Conservation (phyloP, 2,329 filamentous ascomycete genomes). For the Trichoderma lentiforme region DNA sequence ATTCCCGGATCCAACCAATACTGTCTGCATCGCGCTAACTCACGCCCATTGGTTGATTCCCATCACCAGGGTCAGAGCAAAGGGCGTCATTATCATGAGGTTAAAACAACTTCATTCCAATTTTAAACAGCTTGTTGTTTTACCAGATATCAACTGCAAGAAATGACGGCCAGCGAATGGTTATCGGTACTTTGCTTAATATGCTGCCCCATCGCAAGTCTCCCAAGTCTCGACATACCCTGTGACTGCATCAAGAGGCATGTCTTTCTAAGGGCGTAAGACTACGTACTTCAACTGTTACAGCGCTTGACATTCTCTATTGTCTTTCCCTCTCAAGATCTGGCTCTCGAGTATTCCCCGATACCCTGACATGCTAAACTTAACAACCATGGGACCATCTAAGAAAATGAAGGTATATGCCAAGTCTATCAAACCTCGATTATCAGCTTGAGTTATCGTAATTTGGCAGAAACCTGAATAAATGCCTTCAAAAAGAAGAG, state of each 20-base stretch:
- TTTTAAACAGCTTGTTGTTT: background rate
- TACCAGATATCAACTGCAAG: background rate
- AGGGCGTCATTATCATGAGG: background rate
- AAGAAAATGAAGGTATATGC: background rate
- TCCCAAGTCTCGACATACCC: no score
- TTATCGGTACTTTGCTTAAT: background rate
- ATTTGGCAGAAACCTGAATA: no score
- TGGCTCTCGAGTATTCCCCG: background rate
- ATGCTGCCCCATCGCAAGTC: background rate
- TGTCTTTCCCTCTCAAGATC: background rate
- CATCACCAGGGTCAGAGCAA: background rate
- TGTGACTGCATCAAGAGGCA: background rate
- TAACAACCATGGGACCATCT: background rate
- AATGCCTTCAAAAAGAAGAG: no score
- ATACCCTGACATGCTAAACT: background rate
- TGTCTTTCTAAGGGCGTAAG: background rate
- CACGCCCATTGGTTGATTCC: background rate
- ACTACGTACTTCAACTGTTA: no score
- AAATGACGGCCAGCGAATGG: background rate
- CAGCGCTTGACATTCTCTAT: background rate
- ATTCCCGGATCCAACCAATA: background rate
- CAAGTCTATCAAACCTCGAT: background rate
- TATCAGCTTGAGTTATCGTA: background rate
- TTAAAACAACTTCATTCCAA: background rate
- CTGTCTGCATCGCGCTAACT: background rate